Base-by-base conservation (phyloP, 164 flowering plant genomes). In the Umbellularia californica region DNA sequence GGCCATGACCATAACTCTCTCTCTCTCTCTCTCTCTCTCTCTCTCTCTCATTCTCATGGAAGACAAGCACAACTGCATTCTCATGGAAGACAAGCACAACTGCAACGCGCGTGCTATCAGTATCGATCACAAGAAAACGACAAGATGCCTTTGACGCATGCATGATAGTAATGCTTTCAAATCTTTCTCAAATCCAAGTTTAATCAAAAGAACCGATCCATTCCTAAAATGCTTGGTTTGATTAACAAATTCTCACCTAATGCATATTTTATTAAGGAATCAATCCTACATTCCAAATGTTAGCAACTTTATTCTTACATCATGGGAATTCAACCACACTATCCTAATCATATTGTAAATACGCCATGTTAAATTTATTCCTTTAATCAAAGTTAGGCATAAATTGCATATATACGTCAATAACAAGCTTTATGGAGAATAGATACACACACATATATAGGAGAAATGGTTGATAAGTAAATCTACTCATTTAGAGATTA, bases 241-340 rank as follows among this genome's bases (percentile, higher is more conserved):
- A 9, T 55, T 17, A 3, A 20, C 4, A 55, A 19, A 55, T 55
- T 17, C 60, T 55, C 60, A 17, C n/a, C n/a, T 2, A 15, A 20
- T 55, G 5, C 19, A 55, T 55, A 3, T 55, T 20, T 41, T 55
- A 15, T 55, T 4, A 55, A 55, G 20, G 67, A 64, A 64, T 64
- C 24, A 24, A 64, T 64, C 67, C 33, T 64, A 25, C 67, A 2
- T 64, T 64, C 17, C 67, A 64, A 23, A 64, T 23, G 28, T 64
- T 55, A 55, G 60, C 27, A 64, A 64, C 67, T 64, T 64, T 64
- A 64, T 64, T 64, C 67, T 64, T 64, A n/a, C 7, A 24, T 13
- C 24, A 22, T 9, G 27, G 67, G 28, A 22, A 23, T 64, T 23
- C 25, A 64, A 23, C 67, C 28, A 13, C 4, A 13, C 0, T 22